Evolutionary conservation across 2,329 filamentous ascomycete species (phyloP), one percentile per base, ranked within the genome.

Genomic region (Ilyonectria mors-panacis): DNA sequence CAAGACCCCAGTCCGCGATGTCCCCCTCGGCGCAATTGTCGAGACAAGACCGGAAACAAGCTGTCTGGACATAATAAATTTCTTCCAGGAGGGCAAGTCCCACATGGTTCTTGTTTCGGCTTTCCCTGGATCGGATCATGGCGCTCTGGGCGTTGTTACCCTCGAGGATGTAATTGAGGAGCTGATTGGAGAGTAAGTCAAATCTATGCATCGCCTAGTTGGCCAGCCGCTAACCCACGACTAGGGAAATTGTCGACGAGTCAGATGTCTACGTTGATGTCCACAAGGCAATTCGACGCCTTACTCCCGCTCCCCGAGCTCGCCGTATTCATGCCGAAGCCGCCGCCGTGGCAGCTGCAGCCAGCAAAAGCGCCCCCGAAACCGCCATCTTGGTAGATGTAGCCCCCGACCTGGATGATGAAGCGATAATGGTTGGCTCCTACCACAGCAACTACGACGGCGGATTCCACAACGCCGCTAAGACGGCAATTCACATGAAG

Each of bases 141-240:
- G 96, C 51, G 94, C 95, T 6, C 85, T 97, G 13, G 96, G 96
- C 63, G 96, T 99, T 4, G 94, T 99, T 17, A 99, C 96, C 0
- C 84, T 99, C 2, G 96, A 99, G 80, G 96, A 99, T 80, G 96
- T 99, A 4, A 99, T 99, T 77, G 96, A 99, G 80, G 96, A 99
- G 81, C 85, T 99, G 30, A 99, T 99, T 80, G 96, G 96, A 85
- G 96, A 99, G 92, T 95, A 85, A 81, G 93, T 90, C 23, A 12
- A 21, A 35, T 35, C 4, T 10, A 39, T 30, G 1, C 6, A 50
- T 4, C 15, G 9, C 4, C 17, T 17, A 10, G 6, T 21, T 13
- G 19, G 30, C 30, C 7, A 3, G 19, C 57, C 45, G 37, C 71
- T 77, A 66, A 77, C 68, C 69, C 37, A 64, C 78, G 61, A 10